phyloP scores from a whole-genome alignment of 2,329 filamentous ascomycete genomes.

The Trichocomaceae sp. region DNA sequence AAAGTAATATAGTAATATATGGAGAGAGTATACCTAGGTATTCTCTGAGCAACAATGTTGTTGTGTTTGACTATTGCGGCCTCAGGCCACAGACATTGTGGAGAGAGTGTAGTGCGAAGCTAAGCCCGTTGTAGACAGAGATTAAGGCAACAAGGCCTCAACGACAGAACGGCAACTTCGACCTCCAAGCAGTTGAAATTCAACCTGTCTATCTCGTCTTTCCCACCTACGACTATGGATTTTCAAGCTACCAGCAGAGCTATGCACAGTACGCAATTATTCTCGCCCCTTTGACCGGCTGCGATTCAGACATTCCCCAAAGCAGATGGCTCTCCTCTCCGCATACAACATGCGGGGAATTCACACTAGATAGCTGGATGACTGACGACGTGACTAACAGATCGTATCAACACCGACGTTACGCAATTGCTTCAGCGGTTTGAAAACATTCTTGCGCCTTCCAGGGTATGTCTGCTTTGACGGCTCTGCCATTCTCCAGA shows the following conservation, averaged over 20 bases:
- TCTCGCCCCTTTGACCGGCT: not conserved
- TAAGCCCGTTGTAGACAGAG: not conserved
- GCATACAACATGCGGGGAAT: conserved; percentile 7
- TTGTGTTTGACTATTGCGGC: not conserved
- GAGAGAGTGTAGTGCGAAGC: not conserved
- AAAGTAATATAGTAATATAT: no score
- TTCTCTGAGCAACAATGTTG: no score
- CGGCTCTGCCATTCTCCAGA: not conserved
- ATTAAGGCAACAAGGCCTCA: not conserved
- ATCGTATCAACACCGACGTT: conserved; percentile 40
- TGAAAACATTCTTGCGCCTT: conserved; percentile 50
- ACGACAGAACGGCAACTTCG: not conserved
- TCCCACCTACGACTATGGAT: conserved; percentile 22
- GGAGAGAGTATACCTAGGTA: no score
- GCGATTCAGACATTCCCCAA: not conserved
- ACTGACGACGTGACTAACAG: conserved; percentile 20
- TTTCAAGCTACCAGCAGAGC: conserved; percentile 25
- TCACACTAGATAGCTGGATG: not conserved
- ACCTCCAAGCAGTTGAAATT: no score
- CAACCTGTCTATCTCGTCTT: not conserved
- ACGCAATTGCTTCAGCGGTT: conserved; percentile 47
- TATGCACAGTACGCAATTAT: conserved; percentile 20
- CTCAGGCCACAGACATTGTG: not conserved
- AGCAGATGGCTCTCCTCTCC: not conserved
- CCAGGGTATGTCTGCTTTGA: conserved; percentile 34